A percentile compares a stretch with the other conserved stretches of the same genome.
phyloP scores from a whole-genome alignment of 331 rosid genomes.

The Dryas integrifolia region DNA sequence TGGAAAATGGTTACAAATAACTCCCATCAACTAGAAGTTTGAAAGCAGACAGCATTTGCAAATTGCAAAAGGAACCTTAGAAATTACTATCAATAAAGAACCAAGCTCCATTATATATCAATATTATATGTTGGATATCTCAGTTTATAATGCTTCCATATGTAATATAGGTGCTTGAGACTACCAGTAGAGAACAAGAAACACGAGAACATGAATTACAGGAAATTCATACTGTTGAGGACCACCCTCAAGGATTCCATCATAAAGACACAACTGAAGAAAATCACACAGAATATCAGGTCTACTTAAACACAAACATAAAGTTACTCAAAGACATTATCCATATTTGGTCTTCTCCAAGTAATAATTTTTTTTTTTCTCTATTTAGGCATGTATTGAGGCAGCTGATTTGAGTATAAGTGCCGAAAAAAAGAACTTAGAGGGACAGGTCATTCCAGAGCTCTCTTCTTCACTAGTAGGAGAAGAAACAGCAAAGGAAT shows the following conservation, averaged over 20 bases:
- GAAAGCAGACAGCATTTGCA: too few relatives aligned
- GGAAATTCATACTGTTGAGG: conserved; percentile 11
- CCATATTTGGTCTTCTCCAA: background rate
- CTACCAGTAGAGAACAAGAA: conserved; percentile 13
- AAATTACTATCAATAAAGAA: too few relatives aligned
- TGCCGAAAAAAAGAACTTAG: conserved; percentile 4
- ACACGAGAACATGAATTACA: conserved; percentile 2
- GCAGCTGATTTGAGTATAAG: conserved; percentile 20
- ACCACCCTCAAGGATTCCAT: conserved; percentile 10
- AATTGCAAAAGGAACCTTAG: too few relatives aligned
- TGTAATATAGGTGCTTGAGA: conserved; percentile 24
- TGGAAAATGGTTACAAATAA: too few relatives aligned
- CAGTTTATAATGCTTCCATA: background rate
- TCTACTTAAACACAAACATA: background rate
- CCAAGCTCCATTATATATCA: too few relatives aligned
- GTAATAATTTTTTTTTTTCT: background rate
- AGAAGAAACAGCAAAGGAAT: conserved; percentile 7
- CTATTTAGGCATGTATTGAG: conserved; percentile 20
- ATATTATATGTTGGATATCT: background rate
- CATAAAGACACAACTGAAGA: conserved; percentile 11
- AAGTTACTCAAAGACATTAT: background rate
- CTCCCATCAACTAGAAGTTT: too few relatives aligned
- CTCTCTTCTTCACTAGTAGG: conserved; percentile 12
- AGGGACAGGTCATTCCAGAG: conserved; percentile 20
- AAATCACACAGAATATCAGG: conserved; percentile 23